Percentiles rank a stretch among this genome's conserved stretches.
Evolutionary conservation across 208 protist species (phyloP).

Genomic region (Wallacemonas collosoma): DNA sequence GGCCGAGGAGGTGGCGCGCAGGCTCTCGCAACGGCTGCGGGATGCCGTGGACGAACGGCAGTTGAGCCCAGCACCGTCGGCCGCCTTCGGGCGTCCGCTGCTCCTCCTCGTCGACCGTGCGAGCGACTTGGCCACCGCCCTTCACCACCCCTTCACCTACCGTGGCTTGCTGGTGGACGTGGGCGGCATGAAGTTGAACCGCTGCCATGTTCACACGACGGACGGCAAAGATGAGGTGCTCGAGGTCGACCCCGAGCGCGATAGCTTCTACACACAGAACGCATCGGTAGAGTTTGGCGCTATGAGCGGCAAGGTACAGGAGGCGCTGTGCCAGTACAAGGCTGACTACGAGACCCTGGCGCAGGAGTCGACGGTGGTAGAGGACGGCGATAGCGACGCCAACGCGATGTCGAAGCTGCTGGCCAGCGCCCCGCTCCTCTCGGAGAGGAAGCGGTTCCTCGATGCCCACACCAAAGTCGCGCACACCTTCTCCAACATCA

Average conservation of each 20-base stretch:
- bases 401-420: conserved; percentile 79
- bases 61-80: conserved; percentile 54
- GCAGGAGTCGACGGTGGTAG: conserved; percentile 29
- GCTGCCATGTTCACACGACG: conserved; percentile 45
- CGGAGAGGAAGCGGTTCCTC: conserved; percentile 82
- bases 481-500: conserved; percentile 68
- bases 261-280: conserved; percentile 79
- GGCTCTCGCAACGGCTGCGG: conserved; percentile 60
- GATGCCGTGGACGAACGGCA: conserved; percentile 78
- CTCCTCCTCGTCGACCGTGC: conserved; percentile 83
- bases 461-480: conserved; percentile 86
- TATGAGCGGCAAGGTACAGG: conserved; percentile 70
- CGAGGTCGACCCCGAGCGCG: conserved; percentile 86
- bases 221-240: conserved; percentile 67
- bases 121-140: conserved; percentile 75
- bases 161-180: conserved; percentile 82
- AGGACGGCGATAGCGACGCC: conserved; percentile 49
- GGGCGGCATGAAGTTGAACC: conserved; percentile 85
- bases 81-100: conserved; percentile 72
- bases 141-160: conserved; percentile 92
- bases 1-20: conserved; percentile 76
- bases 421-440: conserved; percentile 70
- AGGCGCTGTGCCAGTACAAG: conserved; percentile 70
- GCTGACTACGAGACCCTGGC: conserved; percentile 71
- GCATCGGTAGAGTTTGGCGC: conserved; percentile 69